These are phyloP conservation scores for Lophiotrema nucula DNA, from an alignment of 495 filamentous ascomycete genomes.

Conservation along the genomic window DNA sequence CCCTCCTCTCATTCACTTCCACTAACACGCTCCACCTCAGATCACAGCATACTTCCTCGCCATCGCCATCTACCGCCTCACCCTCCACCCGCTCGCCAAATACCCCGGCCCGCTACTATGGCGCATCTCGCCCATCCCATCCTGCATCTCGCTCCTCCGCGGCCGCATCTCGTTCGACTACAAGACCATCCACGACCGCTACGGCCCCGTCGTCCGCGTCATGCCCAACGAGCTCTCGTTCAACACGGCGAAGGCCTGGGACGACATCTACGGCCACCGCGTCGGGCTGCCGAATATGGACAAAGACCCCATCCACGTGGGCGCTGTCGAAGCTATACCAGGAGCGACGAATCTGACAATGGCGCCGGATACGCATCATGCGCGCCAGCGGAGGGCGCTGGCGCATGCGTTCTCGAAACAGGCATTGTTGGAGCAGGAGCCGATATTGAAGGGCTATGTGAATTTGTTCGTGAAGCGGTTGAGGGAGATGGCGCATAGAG, in stretches of 20 bases:
- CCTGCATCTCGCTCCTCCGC: conserved; percentile 12
- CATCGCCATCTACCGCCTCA: conserved; percentile 44
- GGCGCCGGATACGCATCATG: conserved; percentile 37
- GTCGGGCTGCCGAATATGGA: conserved; percentile 34
- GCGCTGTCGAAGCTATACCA: conserved; percentile 35
- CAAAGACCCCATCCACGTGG: conserved; percentile 40
- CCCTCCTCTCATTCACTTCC: background rate
- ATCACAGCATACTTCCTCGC: conserved; percentile 24
- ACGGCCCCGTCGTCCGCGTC: conserved; percentile 35
- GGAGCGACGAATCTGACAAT: conserved; percentile 41
- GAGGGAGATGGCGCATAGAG: conserved; percentile 24
- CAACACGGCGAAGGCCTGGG: conserved; percentile 35
- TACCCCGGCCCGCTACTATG: conserved; percentile 27
- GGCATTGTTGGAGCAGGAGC: conserved; percentile 39
- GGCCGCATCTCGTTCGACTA: conserved; percentile 25
- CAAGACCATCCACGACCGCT: conserved; percentile 15
- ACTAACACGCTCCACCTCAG: background rate
- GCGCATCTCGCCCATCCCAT: conserved; percentile 22
- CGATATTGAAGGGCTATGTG: conserved; percentile 38
- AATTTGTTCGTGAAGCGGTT: conserved; percentile 36
- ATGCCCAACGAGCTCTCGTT: conserved; percentile 41
- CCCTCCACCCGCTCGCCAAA: conserved; percentile 46
- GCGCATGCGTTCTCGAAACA: conserved; percentile 38
- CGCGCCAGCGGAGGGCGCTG: conserved; percentile 35
- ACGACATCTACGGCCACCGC: conserved; percentile 40